Evolutionary conservation across 768 basidiomycete genomes (phyloP).

Genomic region (Pleurotus tuoliensis): DNA sequence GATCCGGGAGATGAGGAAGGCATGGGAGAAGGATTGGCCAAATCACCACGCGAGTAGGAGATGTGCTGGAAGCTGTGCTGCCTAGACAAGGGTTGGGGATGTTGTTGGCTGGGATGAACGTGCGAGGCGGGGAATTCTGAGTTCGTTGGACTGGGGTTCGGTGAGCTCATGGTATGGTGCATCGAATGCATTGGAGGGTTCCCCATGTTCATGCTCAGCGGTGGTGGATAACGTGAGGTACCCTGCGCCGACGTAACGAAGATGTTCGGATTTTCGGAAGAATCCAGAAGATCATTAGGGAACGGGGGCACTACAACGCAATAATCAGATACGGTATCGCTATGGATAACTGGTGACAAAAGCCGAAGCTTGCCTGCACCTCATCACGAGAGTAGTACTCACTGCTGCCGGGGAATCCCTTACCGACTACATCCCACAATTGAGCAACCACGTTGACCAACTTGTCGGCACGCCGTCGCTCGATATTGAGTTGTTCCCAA

Average conservation of each 20-base stretch:
- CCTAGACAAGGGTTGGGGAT: constrained; percentile 39
- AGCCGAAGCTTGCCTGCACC: background rate
- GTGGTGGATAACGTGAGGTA: constrained; percentile 36
- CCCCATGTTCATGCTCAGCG: constrained; percentile 37
- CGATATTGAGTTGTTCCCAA: constrained; percentile 49
- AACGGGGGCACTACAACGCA: constrained; percentile 37
- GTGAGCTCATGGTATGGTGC: constrained; percentile 24
- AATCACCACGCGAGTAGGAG: constrained; percentile 31
- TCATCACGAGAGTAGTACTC: constrained; percentile 20
- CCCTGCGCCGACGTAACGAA: constrained; percentile 66
- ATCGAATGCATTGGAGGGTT: constrained; percentile 37
- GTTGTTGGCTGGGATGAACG: constrained; percentile 22
- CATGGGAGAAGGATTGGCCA: constrained; percentile 30
- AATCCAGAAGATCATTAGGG: constrained; percentile 51
- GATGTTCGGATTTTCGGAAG: constrained; percentile 59
- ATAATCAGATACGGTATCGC: background rate
- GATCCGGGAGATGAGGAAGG: constrained; percentile 36
- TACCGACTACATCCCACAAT: constrained; percentile 60
- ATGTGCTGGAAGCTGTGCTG: constrained; percentile 62
- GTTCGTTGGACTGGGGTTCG: constrained; percentile 37
- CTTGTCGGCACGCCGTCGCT: constrained; percentile 59
- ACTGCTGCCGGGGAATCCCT: constrained; percentile 53
- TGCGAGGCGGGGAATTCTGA: constrained; percentile 27
- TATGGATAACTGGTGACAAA: constrained; percentile 6
- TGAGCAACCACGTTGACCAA: constrained; percentile 54